Evolutionary conservation across 495 filamentous ascomycete species (phyloP).

Genomic region (Aspergillus panamensis): DNA sequence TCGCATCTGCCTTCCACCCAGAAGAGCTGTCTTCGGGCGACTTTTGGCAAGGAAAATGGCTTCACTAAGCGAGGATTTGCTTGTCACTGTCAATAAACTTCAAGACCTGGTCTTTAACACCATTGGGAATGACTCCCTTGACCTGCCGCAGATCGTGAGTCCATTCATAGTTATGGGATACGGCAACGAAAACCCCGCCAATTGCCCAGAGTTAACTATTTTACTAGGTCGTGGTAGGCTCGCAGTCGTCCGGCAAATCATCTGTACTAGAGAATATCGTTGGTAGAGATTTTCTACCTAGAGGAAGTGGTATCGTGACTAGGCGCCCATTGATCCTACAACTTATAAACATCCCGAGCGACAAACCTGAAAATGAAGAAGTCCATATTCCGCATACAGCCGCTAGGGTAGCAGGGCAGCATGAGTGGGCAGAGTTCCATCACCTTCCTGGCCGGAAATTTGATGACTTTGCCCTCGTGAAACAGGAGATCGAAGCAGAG

Average conservation of each 20-base stretch:
- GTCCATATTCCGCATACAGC: constrained; percentile 66
- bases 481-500: constrained; percentile 96
- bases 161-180: not conserved
- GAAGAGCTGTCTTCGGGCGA: not conserved
- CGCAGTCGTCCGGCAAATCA: constrained; percentile 98
- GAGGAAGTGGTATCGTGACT: constrained; percentile 95
- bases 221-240: constrained; percentile 89
- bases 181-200: not conserved
- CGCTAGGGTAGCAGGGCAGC: constrained; percentile 63
- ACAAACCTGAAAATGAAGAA: constrained; percentile 61
- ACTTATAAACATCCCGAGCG: constrained; percentile 91
- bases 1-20: not conserved
- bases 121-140: constrained; percentile 96
- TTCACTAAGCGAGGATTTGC: constrained; percentile 83
- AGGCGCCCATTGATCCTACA: constrained; percentile 91
- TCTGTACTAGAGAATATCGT: constrained; percentile 99
- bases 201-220: constrained; percentile 14
- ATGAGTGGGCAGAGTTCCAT: constrained; percentile 97
- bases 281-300: constrained; percentile 92
- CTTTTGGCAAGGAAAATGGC: constrained; percentile 46
- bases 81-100: constrained; percentile 90
- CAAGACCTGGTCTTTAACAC: constrained; percentile 99
- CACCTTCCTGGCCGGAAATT: constrained; percentile 87
- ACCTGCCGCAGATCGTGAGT: constrained; percentile 95
- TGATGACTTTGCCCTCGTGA: constrained; percentile 87